Evolutionary conservation across 1,284 basidiomycete species (phyloP).

Genomic region (Salmacisia buchloeana): DNA sequence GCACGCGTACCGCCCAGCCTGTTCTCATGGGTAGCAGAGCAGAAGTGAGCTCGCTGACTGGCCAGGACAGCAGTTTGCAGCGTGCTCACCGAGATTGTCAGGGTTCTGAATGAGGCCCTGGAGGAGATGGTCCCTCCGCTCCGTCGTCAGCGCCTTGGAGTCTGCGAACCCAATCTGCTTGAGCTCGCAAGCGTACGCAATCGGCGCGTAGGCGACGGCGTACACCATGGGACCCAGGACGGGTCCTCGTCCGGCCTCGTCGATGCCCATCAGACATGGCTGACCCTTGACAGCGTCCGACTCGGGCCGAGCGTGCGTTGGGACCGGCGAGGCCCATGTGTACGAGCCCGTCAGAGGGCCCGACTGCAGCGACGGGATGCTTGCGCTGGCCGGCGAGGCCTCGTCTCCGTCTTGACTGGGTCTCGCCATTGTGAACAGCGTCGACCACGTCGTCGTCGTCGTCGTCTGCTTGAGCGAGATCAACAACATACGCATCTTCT

Average conservation of each 20-base stretch:
- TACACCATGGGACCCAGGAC: slow-evolving; percentile 92
- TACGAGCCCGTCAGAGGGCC: slow-evolving; percentile 22
- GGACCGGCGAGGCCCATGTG: slow-evolving; percentile 23
- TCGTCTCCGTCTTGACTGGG: neutral
- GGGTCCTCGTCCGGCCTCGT: slow-evolving; percentile 92
- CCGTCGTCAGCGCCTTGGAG: slow-evolving; percentile 80
- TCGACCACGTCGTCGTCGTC: slow-evolving; percentile 12
- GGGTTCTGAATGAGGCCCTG: slow-evolving; percentile 34
- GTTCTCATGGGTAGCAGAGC: slow-evolving; percentile 61
- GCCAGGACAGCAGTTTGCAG: slow-evolving; percentile 52
- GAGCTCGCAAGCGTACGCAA: slow-evolving; percentile 65
- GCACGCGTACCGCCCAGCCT: slow-evolving; percentile 76
- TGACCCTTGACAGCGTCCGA: slow-evolving; percentile 15
- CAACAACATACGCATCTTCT: neutral
- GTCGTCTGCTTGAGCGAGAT: neutral
- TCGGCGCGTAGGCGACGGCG: slow-evolving; percentile 85
- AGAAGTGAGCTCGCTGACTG: neutral
- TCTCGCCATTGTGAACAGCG: neutral
- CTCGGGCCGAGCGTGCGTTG: slow-evolving; percentile 4
- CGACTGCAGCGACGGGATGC: slow-evolving; percentile 24
- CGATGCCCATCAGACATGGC: slow-evolving; percentile 66
- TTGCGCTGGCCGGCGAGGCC: neutral
- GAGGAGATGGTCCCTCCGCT: slow-evolving; percentile 46
- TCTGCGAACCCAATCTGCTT: slow-evolving; percentile 85
- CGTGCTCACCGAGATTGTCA: slow-evolving; percentile 53